Base-by-base conservation (phyloP, 2,329 filamentous ascomycete species). In the Diaporthe vaccinii region DNA sequence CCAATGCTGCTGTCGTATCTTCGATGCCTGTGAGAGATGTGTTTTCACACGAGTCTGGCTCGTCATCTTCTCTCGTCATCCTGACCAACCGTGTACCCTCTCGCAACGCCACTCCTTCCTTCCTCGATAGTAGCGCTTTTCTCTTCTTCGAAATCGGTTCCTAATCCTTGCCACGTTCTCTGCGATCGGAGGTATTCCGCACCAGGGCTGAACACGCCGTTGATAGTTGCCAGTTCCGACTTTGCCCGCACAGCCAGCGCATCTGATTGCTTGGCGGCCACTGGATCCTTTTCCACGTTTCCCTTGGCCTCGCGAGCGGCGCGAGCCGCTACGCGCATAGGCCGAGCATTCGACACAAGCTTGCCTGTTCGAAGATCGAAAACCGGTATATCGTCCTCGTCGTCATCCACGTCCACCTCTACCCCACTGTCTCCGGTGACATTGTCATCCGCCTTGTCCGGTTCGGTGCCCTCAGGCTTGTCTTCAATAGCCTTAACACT, bases 301-400 rank as follows among this genome's bases (percentile, higher is more conserved):
- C 10, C 36, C 15, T 57, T n/a, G 20, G 58, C 58, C n/a, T 46
- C 44, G 36, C 73, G 70, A 20, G 78, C 75, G 81, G 81, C 79
- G 78, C 80, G 79, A 79, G 84, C 78, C 71, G 87, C 85, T 81
- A 84, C 81, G 6, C 87, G 86, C 91, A 96, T 94, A 7, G 95
- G 95, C 73, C 95, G 90, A 75, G 94, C 94, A 79, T 94, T 91
- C 17, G 92, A 94, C 57, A 97, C 88, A 79, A 98, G 94, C 77
- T 91, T 92, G 49, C 96, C 96, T 2, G 96, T 98, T 17, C 96
- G 90, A 14, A 98, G 89, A 83, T 99, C 96, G 79, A 98, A 99
- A 80, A 98, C 95, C 0, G 97, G 97, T 0, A 95, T 91, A 78
- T 94, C 92, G 1, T 94, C 95, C 80, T 95, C 93, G 59, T 93